Conservation (phyloP, 495 filamentous ascomycete genomes). For the Aspergillus hancockii region DNA sequence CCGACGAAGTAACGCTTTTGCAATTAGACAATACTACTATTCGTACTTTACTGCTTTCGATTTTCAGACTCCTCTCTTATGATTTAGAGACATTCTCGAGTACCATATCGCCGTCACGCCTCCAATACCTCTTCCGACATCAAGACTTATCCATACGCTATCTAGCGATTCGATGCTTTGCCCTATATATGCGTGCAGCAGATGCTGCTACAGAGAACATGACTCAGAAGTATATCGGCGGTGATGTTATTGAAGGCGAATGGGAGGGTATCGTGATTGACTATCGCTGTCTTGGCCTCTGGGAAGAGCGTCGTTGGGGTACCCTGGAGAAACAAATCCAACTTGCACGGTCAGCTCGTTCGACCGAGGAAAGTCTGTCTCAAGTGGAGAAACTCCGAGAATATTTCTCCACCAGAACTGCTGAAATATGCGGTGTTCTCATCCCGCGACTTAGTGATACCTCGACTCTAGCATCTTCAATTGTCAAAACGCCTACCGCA, state of each 20-base stretch:
- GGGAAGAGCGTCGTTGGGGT: slow-evolving; percentile 64
- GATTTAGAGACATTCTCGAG: slow-evolving; percentile 64
- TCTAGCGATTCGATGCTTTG: slow-evolving; percentile 77
- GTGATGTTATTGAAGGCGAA: slow-evolving; percentile 60
- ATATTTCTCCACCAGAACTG: slow-evolving; percentile 51
- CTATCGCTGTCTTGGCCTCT: slow-evolving; percentile 79
- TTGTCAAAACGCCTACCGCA: slow-evolving; percentile 75
- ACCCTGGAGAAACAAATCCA: slow-evolving; percentile 29
- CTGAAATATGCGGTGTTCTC: slow-evolving; percentile 62
- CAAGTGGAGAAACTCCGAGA: slow-evolving; percentile 36
- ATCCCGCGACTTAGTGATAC: slow-evolving; percentile 63
- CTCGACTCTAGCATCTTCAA: slow-evolving; percentile 42
- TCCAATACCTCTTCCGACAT: slow-evolving; percentile 69
- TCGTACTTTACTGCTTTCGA: slow-evolving; percentile 58
- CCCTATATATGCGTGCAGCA: slow-evolving; percentile 74
- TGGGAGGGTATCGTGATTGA: slow-evolving; percentile 80
- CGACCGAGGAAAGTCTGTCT: slow-evolving; percentile 25
- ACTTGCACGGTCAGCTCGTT: slow-evolving; percentile 22
- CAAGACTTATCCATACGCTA: slow-evolving; percentile 64
- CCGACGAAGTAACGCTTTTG: slow-evolving; percentile 39
- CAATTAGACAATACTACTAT: slow-evolving; percentile 38
- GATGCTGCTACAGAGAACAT: slow-evolving; percentile 75
- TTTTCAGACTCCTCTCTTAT: slow-evolving; percentile 76
- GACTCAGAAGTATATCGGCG: slow-evolving; percentile 60
- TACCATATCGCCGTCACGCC: slow-evolving; percentile 61